Base-by-base conservation (phyloP, 106 monocot genomes). In the Apostasia shenzhenica region DNA sequence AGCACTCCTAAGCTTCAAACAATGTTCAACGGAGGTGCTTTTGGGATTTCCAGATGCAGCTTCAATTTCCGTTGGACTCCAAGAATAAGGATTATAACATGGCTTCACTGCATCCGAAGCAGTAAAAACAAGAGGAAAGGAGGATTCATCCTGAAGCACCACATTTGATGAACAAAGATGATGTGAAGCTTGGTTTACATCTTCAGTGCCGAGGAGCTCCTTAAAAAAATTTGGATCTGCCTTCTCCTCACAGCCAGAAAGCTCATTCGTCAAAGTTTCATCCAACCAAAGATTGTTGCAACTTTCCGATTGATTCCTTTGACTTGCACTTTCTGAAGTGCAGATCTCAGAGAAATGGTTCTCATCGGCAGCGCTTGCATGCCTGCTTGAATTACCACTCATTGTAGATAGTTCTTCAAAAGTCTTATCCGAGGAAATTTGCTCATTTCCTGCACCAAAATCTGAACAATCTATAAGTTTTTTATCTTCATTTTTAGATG, bases 61-160 rank as follows among this genome's bases (percentile, higher is more conserved):
- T 55, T 75, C 89, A 72, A 89, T 70, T 75, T 97, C 92, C 42
- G 57, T 62, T 10, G 92, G 82, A 41, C 82, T 92, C 92, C 92
- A 97, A 41, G 52, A 63, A 64, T 65, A 91, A 51, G 94, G 94
- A 51, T 94, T 59, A 75, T 88, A 79, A 2, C 13, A 59, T 73
- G 53, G 45, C 55, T 45, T 84, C 26, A 41, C 62, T 58, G 39
- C 11, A 61, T 75, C 50, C 57, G 49, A 47, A 64, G 38, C 42
- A 41, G 41, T n/a, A 26, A 52, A 51, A 62, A 14, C 54, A 4
- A 2, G 2, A 51, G 4, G 40, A 55, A 5, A 4, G 42, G 48
- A 43, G 6, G 59, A 48, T 52, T 65, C 72, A 58, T 59, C 59
- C 40, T 38, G 67, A 42, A 50, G 40, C 52, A 45, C 59, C 47